These are phyloP conservation scores for Nicotiana rustica DNA, from an alignment of 305 asterid species.

Conservation along the genomic window DNA sequence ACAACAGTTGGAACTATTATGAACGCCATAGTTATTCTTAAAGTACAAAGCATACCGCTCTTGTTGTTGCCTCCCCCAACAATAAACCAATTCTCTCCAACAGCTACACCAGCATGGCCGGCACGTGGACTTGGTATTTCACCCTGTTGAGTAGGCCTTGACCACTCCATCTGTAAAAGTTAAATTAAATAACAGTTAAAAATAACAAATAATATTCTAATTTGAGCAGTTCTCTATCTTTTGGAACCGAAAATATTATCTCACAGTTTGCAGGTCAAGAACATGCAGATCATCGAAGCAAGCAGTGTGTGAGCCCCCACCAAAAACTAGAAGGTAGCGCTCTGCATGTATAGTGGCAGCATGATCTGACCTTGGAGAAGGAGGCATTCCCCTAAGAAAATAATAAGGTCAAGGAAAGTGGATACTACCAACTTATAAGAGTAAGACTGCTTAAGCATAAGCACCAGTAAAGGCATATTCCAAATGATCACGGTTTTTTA, in stretches of 20 bases:
- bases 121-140: constrained; percentile 97
- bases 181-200: constrained; percentile 29
- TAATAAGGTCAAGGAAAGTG: background rate
- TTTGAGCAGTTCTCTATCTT: background rate
- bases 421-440: background rate
- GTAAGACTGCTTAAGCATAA: background rate
- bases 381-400: constrained; percentile 76
- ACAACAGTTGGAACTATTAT: constrained; percentile 23
- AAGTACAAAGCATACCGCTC: constrained; percentile 64
- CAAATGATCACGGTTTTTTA: background rate
- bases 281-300: constrained; percentile 98
- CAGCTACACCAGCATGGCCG: constrained; percentile 94
- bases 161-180: constrained; percentile 92
- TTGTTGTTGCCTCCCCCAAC: constrained; percentile 96
- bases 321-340: constrained; percentile 94
- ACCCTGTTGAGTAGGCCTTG: constrained; percentile 95
- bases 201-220: constrained; percentile 16
- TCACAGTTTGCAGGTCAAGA: constrained; percentile 94
- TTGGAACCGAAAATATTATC: constrained; percentile 42
- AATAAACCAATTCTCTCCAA: constrained; percentile 99
- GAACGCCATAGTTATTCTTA: background rate
- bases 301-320: constrained; percentile 94
- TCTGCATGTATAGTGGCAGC: constrained; percentile 98
- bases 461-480: background rate
- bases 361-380: constrained; percentile 99